Conservation (phyloP, 345 rosid species). For the Anacardium occidentale region DNA sequence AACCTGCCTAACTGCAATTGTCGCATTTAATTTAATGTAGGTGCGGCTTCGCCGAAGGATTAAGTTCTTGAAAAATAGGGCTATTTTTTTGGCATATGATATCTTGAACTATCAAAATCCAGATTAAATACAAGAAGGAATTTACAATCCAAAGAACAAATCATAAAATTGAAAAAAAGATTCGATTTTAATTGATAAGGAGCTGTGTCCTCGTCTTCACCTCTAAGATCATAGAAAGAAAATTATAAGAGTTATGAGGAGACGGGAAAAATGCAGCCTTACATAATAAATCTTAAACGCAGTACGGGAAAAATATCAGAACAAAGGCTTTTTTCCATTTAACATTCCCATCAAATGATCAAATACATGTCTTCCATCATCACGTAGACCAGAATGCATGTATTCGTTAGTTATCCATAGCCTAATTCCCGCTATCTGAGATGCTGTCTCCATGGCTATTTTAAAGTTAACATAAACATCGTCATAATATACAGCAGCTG, state of each 20-base stretch:
- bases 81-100: no score
- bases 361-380: conserved; percentile 65
- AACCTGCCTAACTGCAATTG: no score
- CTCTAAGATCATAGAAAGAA: no score
- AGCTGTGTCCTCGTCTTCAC: no score
- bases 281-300: neutral
- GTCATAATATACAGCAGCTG: conserved; percentile 84
- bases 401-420: conserved; percentile 82
- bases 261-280: neutral
- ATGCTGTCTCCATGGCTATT: conserved; percentile 75
- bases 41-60: no score
- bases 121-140: no score
- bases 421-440: conserved; percentile 67
- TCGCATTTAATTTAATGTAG: no score
- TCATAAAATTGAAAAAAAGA: no score
- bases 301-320: conserved; percentile 33
- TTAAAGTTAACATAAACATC: conserved; percentile 88
- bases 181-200: no score
- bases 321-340: conserved; percentile 73
- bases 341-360: conserved; percentile 83
- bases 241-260: neutral
- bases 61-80: no score
- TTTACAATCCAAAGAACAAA: no score
- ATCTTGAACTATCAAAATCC: no score
- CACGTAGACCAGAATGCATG: conserved; percentile 94